Evolutionary conservation across 768 basidiomycete species (phyloP), one percentile per base, ranked within the genome.

Genomic region (Botryobasidium botryosum): DNA sequence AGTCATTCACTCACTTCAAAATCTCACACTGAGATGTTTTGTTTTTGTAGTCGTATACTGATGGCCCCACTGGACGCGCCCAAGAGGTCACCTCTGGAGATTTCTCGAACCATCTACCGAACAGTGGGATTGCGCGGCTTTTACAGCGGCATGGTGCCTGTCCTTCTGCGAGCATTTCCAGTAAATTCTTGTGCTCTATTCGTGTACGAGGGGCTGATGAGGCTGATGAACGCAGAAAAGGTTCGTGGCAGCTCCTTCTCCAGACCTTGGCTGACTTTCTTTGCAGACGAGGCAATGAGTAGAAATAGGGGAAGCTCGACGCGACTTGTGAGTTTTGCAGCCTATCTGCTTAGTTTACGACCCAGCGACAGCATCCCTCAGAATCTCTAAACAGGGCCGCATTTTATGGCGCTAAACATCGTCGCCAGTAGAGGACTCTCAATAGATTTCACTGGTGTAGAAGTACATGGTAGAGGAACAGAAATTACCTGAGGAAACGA

Each of bases 101-200:
- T 72, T 4, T 70, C 70, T 3, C 62, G 68, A 39, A 64, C 68
- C 33, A 78, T 80, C 31, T 68, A 72, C 54, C 49, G 60, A 26
- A 63, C 62, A 21, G 68, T 74, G 40, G 78, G 77, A 5, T 44
- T 67, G 32, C 49, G 61, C 33, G 76, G 77, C 26, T 78, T 73
- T 54, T 73, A 68, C 59, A 68, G 79, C 51, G 83, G 81, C 1
- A 62, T 82, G 23, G 71, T 68, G 8, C 79, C 80, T 27, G 73
- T 71, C 45, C 61, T 81, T 21, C 59, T 84, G 48, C 67, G 81
- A 49, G 79, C 83, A 17, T 79, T 84, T 60, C 83, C 83, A 12
- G 71, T 74, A 1, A 86, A 86, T 57, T 80, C 81, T 1, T 77
- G 73, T 39, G 83, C 81, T 0, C 66, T 79, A 39, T 80, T 79